Evolutionary conservation across 257 asterid species (phyloP).

Genomic region (Nyctanthes arbortristis): DNA sequence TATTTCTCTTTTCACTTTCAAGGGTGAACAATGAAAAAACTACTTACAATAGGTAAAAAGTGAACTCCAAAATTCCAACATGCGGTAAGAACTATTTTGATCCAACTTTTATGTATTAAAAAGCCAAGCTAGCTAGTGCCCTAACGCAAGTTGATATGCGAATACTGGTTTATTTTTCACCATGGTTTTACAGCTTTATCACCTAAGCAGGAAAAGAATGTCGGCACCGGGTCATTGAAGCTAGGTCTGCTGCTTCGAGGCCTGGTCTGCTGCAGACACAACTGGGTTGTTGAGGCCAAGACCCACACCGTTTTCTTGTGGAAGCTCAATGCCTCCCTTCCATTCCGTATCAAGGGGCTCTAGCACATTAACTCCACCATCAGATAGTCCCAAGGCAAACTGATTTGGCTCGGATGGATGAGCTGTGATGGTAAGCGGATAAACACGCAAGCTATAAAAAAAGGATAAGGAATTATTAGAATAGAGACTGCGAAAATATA

Average conservation of each 20-base stretch:
- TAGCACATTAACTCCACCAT: constrained; percentile 63
- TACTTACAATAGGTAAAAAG: too few relatives aligned
- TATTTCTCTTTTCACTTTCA: too few relatives aligned
- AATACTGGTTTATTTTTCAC: too few relatives aligned
- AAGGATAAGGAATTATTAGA: background rate
- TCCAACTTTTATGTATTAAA: too few relatives aligned
- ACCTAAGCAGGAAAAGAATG: too few relatives aligned
- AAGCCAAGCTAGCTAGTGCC: too few relatives aligned
- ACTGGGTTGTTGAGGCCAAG: constrained; percentile 27
- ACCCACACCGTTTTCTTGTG: constrained; percentile 41
- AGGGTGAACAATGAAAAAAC: too few relatives aligned
- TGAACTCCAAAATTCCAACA: too few relatives aligned
- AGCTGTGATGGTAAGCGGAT: constrained; percentile 55
- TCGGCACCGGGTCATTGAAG: too few relatives aligned
- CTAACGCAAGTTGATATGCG: too few relatives aligned
- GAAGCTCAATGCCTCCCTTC: constrained; percentile 50
- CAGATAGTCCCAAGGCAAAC: constrained; percentile 63
- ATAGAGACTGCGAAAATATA: background rate
- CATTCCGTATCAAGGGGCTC: constrained; percentile 63
- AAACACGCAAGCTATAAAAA: constrained; percentile 40
- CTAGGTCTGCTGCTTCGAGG: constrained; percentile 33
- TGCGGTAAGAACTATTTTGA: too few relatives aligned
- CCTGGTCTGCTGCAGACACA: constrained; percentile 36
- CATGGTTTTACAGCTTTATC: too few relatives aligned
- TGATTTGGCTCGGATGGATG: constrained; percentile 65